Percentiles rank a stretch among this genome's conserved stretches.
Evolutionary conservation across 106 monocot species (phyloP).

Genomic region (Narthecium ossifragum): DNA sequence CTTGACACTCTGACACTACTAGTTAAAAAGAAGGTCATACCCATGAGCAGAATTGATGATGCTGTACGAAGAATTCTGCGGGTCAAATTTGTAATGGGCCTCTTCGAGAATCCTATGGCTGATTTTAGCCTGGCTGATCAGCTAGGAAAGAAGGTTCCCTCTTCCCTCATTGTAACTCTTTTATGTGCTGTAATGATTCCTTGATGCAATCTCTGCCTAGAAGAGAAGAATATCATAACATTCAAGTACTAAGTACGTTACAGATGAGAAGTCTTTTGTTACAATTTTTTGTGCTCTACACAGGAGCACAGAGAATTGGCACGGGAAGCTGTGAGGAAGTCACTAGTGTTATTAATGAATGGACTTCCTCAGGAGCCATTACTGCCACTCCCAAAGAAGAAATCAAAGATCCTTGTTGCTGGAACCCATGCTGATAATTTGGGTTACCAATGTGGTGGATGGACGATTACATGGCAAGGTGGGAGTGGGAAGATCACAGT

Average conservation of each 20-base stretch:
- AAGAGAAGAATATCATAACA: background rate
- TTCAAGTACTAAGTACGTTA: too few species aligned
- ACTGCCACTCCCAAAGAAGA: slow-evolving; percentile 21
- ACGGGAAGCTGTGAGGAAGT: slow-evolving; percentile 12
- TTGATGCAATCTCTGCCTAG: too few species aligned
- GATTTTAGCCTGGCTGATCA: slow-evolving; percentile 1
- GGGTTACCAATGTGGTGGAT: slow-evolving; percentile 78
- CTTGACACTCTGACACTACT: background rate
- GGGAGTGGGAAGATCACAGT: slow-evolving; percentile 44
- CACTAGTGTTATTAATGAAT: slow-evolving; percentile 8
- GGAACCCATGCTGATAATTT: slow-evolving; percentile 64
- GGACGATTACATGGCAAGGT: slow-evolving; percentile 67
- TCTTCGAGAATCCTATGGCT: slow-evolving; percentile 6
- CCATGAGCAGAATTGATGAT: slow-evolving; percentile 8
- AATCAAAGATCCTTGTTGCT: slow-evolving; percentile 49
- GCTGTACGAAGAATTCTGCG: slow-evolving; percentile 2
- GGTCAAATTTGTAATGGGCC: slow-evolving; percentile 1
- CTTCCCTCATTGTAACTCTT: background rate
- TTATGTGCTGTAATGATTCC: too few species aligned
- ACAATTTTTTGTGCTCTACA: too few species aligned
- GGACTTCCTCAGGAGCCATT: background rate
- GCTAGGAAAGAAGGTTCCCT: slow-evolving; percentile 1
- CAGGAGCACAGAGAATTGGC: slow-evolving; percentile 8
- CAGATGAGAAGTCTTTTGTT: too few species aligned
- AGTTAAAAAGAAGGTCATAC: background rate